These are phyloP conservation scores for Gautieria morchelliformis DNA, from an alignment of 768 basidiomycete species.

Conservation along the genomic window DNA sequence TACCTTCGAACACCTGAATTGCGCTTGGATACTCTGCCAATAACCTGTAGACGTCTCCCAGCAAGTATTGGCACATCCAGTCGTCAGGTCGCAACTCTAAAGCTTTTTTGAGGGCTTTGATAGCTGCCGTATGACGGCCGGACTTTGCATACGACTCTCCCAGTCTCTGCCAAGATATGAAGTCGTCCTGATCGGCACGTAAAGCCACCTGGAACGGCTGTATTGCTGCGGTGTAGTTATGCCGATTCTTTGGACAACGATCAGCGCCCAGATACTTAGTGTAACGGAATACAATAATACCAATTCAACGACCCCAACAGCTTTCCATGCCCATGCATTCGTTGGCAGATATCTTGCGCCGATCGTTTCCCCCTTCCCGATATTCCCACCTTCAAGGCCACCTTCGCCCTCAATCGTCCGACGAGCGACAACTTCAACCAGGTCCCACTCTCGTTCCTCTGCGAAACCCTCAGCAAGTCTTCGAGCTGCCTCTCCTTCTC, in stretches of 20 bases:
- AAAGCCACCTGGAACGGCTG: conserved; percentile 82
- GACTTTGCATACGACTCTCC: conserved; percentile 87
- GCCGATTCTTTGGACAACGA: conserved; percentile 39
- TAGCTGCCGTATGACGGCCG: conserved; percentile 79
- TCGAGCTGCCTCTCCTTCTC: conserved; percentile 77
- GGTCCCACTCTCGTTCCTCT: conserved; percentile 88
- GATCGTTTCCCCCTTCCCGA: conserved; percentile 30
- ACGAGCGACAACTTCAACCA: conserved; percentile 89
- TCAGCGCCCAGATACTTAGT: neutral
- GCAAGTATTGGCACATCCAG: conserved; percentile 78
- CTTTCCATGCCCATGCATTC: conserved; percentile 98
- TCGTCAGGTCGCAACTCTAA: conserved; percentile 63
- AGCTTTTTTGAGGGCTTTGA: conserved; percentile 77
- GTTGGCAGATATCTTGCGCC: conserved; percentile 51
- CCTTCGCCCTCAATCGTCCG: conserved; percentile 92
- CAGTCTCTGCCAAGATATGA: conserved; percentile 78
- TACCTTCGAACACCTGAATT: conserved; percentile 48
- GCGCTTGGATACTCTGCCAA: conserved; percentile 71
- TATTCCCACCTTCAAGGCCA: conserved; percentile 51
- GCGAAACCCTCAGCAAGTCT: conserved; percentile 85
- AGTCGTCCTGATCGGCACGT: conserved; percentile 67
- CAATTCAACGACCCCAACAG: conserved; percentile 82
- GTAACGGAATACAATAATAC: conserved; percentile 29
- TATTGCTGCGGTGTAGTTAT: conserved; percentile 65
- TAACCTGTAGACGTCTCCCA: conserved; percentile 75